Evolutionary conservation across 305 asterid species (phyloP), one percentile per base, ranked within the genome.

Genomic region (Solanum aculeatissimum): DNA sequence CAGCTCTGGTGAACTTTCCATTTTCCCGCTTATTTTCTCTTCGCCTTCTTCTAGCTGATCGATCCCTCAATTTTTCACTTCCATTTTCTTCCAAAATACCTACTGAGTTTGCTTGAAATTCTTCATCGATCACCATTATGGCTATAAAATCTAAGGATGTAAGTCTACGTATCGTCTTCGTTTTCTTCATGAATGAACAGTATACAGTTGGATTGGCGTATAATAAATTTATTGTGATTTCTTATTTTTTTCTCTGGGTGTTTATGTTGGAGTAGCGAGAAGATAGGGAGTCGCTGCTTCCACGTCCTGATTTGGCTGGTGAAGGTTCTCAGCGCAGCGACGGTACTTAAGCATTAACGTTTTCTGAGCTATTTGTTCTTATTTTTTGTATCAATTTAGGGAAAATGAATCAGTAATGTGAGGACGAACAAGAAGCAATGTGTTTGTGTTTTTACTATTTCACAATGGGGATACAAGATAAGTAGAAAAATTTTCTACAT

Each of bases 211-310:
- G 60, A 69, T 69, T 69, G 77, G 9, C 77, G 9, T 69, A 69
- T 51, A 10, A 11, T 57, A 9, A n/a, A 57, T 4, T 57, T 19
- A 7, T 57, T 9, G 1, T 18, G 3, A n/a, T n/a, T 9, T 3
- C 1, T n/a, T 35, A 4, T 5, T 6, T 6, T 35, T 21, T 58
- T 29, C 7, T 58, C 66, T 16, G n/a, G 38, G 49, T 69, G 49
- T 40, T 70, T 40, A 19, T 40, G 53, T 70, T 40, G 12, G 78
- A 38, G 53, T 70, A 70, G 78, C 89, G 87, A 78, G 89, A 84
- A 87, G 95, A 91, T 21, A 90, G 87, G 85, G 93, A 92, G 80
- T 88, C 90, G 95, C 65, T 92, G 89, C 91, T 90, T 84, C 94
- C 91, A 42, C 86, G 86, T 85, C 63, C 92, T 25, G 91, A 88